Base-by-base conservation (phyloP, 805 yeast genomes). In the Yamadazyma olivae region DNA sequence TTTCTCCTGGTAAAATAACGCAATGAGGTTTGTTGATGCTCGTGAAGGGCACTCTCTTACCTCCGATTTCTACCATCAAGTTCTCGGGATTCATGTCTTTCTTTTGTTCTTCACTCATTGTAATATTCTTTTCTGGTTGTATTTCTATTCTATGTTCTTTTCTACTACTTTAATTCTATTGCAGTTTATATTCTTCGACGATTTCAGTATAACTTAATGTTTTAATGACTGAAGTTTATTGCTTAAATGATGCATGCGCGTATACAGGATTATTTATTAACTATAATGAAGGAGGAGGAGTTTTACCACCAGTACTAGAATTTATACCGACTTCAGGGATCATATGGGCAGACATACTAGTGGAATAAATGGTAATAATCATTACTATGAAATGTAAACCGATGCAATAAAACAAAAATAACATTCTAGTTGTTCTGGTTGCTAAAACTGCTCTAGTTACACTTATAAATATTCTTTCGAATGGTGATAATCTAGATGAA, bases 371-470 rank as follows among this genome's bases (percentile, higher is more conserved):
- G 31, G 79, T 74, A 53, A 82, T 70, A 41, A 77, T 50, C 78
- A 86, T 74, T 21, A 89, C 83, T 22, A 88, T 58, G 10, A 79
- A 64, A 59, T 90, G 97, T 40, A 91, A 61, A 5, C 84, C 83
- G 9, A 77, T 49, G 51, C 95, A 84, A 56, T 90, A 90, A 3
- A 69, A 66, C 30, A 87, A 70, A 57, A 88, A 87, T 29, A 83
- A 54, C 70, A 81, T 73, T 49, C 97, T 63, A 6, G 90, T 79
- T 12, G 78, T 61, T 45, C 83, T 71, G 35, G 86, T 86, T 13
- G 90, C 82, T 39, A 89, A 63, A n/a, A 89, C 75, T 0, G 84
- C 74, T 45, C 86, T 70, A 1, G 95, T 82, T 42, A 84, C 70
- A 39, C 80, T 77, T 40, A 80, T 77, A 45, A 82, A 83, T n/a